Base-by-base conservation (phyloP, 108 stramenopile genomes). In the Pseudonitzschia delicatissima region DNA sequence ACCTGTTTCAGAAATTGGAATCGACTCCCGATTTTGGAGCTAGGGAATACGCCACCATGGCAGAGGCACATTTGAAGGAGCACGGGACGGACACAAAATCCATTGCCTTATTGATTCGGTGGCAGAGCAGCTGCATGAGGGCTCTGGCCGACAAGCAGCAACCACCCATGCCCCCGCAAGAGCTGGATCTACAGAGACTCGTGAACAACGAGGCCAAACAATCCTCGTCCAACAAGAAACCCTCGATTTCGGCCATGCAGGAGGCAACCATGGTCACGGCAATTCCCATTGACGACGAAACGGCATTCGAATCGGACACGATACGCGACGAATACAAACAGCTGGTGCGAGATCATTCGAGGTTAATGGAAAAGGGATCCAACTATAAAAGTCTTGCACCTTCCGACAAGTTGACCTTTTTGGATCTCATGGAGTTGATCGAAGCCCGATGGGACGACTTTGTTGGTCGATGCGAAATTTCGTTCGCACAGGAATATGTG, bases 371-470 rank as follows among this genome's bases (percentile, higher is more conserved):
- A 20, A 66, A 74, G 31, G 81, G 81, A n/a, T 48, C 61, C 5
- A 37, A 45, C 2, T 82, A 82, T 57, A 69, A 20, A 18, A 49
- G 23, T 4, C 78, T 77, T 57, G 81, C 77, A 50, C 50, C 68
- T 25, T 8, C 71, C 18, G 77, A 77, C 13, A 77, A 82, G 45
- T 12, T 77, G 21, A 37, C 62, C 12, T 82, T 48, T 53, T 44
- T 82, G 47, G 81, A 82, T 53, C 62, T 74, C 42, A 66, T 82
- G 34, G 81, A 82, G 53, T 52, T 50, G 66, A 77, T 82, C 33
- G 69, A 77, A 63, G 81, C 75, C 13, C 77, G 81, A 49, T 82
- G 81, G 81, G 77, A 77, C 51, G 67, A 67, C 4, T 82, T 82
- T 34, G 74, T 75, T 47, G 18, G 53, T 32, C 53, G 81, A 12